Conservation (phyloP, 345 rosid genomes). For the Hypericum perforatum region DNA sequence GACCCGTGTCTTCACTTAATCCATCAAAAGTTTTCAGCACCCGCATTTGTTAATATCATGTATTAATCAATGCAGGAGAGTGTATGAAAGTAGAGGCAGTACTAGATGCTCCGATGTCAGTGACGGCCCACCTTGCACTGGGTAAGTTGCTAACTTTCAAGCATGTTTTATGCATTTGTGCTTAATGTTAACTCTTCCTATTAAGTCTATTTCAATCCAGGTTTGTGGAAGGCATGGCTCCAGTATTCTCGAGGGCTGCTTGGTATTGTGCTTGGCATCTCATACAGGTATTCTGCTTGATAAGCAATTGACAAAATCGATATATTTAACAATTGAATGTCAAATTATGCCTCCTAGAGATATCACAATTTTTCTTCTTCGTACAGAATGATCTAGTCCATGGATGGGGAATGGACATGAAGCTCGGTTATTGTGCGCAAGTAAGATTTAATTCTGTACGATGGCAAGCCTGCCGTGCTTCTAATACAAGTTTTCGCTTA, state of each 20-base stretch:
- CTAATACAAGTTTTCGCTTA: too few relatives aligned
- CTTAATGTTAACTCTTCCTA: too few relatives aligned
- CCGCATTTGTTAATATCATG: slow-evolving; percentile 1
- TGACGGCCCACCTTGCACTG: slow-evolving; percentile 96
- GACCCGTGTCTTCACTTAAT: slow-evolving; percentile 4
- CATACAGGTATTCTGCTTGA: slow-evolving; percentile 55
- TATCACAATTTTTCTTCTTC: slow-evolving; percentile 4
- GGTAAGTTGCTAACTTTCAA: slow-evolving; percentile 34
- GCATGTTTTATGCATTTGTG: too few relatives aligned
- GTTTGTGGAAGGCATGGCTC: slow-evolving; percentile 99
- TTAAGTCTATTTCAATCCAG: slow-evolving; percentile 16
- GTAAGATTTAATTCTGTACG: slow-evolving; percentile 20
- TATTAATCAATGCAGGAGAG: slow-evolving; percentile 50
- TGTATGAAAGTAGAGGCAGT: slow-evolving; percentile 73
- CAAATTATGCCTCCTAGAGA: neutral
- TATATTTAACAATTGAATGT: neutral
- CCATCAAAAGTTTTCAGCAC: neutral
- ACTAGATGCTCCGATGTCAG: slow-evolving; percentile 70
- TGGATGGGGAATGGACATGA: slow-evolving; percentile 99
- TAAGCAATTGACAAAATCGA: neutral
- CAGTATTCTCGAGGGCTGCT: slow-evolving; percentile 93
- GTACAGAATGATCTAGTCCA: slow-evolving; percentile 89
- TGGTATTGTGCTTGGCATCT: slow-evolving; percentile 99
- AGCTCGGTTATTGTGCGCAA: slow-evolving; percentile 97
- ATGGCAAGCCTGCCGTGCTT: too few relatives aligned